These are phyloP conservation scores for Calonectria multiphialidica DNA, from an alignment of 2,329 filamentous ascomycete genomes.

Conservation along the genomic window DNA sequence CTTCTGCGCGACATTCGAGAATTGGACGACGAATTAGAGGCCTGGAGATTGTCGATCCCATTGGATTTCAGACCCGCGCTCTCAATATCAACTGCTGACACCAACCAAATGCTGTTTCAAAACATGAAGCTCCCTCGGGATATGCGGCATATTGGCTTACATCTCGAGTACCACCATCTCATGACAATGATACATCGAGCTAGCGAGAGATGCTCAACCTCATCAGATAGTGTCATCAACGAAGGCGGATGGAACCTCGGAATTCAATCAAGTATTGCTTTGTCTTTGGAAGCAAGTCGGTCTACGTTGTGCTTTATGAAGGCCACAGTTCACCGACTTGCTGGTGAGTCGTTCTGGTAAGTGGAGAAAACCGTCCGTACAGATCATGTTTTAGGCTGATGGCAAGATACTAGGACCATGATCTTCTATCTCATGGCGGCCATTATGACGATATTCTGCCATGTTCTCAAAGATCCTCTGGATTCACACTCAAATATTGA, in stretches of 20 bases:
- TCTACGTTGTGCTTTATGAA: constrained; percentile 62
- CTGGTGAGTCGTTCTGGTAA: constrained; percentile 61
- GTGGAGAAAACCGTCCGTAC: not conserved
- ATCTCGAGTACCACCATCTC: constrained; percentile 66
- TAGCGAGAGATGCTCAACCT: constrained; percentile 57
- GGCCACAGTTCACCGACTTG: constrained; percentile 53
- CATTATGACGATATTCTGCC: constrained; percentile 64
- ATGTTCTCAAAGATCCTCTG: constrained; percentile 58
- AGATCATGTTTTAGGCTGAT: not conserved
- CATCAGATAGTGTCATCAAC: constrained; percentile 29
- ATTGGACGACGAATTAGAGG: constrained; percentile 66
- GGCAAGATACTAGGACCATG: constrained; percentile 54
- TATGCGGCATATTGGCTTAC: constrained; percentile 60
- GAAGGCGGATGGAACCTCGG: constrained; percentile 52
- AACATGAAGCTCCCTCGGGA: constrained; percentile 34
- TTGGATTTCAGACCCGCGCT: constrained; percentile 57
- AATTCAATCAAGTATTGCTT: constrained; percentile 62
- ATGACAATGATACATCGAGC: constrained; percentile 66
- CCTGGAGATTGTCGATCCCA: constrained; percentile 63
- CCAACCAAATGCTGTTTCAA: not conserved
- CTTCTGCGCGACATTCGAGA: constrained; percentile 66
- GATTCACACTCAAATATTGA: constrained; percentile 57
- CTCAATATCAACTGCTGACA: constrained; percentile 44
- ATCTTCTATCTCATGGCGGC: constrained; percentile 68
- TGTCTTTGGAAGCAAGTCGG: constrained; percentile 66